Base-by-base conservation (phyloP, 2,329 filamentous ascomycete species). In the Uncinocarpus reesii region DNA sequence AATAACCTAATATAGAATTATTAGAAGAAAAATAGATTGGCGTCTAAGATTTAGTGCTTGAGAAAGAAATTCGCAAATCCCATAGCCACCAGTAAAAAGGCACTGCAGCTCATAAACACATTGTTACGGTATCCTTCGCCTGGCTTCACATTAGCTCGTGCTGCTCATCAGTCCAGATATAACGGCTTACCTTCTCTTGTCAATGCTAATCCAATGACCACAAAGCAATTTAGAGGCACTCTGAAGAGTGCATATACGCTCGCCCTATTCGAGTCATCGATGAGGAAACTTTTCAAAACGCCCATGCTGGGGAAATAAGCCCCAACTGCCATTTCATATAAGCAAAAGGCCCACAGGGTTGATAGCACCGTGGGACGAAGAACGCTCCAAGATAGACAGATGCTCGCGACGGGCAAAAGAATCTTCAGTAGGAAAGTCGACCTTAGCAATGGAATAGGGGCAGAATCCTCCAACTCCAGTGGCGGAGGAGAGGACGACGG, bases 161-260 rank as follows among this genome's bases (percentile, higher is more conserved):
- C 11, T 20, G 8, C 42, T 20, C 21, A 34, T 20, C 11, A 13
- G 11, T 16, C 11, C 7, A 15, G 21, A 40, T 10, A 31, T n/a
- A 23, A 42, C 41, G 16, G 47, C 38, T 52, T 37, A 45, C 70
- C 71, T 54, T 73, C 73, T 51, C 66, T 61, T 4, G 71, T 71
- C 32, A 73, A 58, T 15, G 65, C 63, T 42, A 78, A 57, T 10
- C 73, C 71, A 4, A 70, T 62, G 7, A 78, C 70, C 1, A 79
- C 74, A 55, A 78, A 77, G 13, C 75, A 52, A 56, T 80, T 81
- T 52, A 81, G 61, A 8, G 78, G 78, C 11, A 81, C 67, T 24
- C 78, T 69, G 57, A 81, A 63, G 45, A 78, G 63, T 13, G 74
- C 73, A 58, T 81, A 81, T 13, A 80, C 68, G 36, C 70, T 71